Evolutionary conservation across 2,329 filamentous ascomycete species (phyloP).

Genomic region (Alternaria triticimaculans): DNA sequence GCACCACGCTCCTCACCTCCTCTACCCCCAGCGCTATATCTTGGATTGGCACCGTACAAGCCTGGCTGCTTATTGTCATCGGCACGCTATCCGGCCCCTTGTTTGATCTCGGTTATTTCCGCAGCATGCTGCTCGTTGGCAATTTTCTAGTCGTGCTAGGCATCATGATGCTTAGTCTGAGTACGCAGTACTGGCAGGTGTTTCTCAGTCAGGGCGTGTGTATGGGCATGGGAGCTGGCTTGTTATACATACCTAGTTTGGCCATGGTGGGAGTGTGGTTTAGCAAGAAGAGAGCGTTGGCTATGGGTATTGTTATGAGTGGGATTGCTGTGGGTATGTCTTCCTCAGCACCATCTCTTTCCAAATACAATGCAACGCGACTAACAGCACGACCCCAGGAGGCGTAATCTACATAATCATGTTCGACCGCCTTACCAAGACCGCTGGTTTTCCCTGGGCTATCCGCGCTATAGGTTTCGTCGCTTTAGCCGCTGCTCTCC

Average conservation of each 20-base stretch:
- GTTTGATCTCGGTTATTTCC: slow-evolving; percentile 57
- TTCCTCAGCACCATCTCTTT: neutral
- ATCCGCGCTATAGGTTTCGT: slow-evolving; percentile 47
- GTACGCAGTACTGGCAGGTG: slow-evolving; percentile 61
- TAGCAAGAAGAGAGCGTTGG: slow-evolving; percentile 39
- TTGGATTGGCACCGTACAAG: slow-evolving; percentile 56
- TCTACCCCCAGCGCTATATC: slow-evolving; percentile 49
- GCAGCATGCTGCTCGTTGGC: slow-evolving; percentile 54
- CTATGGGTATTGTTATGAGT: slow-evolving; percentile 47
- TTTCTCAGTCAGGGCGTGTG: slow-evolving; percentile 62
- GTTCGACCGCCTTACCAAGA: slow-evolving; percentile 40
- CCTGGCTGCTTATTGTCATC: slow-evolving; percentile 59
- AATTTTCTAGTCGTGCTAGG: slow-evolving; percentile 64
- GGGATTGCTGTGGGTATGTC: slow-evolving; percentile 47
- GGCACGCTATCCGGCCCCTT: slow-evolving; percentile 57
- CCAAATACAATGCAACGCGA: neutral
- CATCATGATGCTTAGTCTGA: slow-evolving; percentile 68
- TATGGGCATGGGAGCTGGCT: slow-evolving; percentile 49
- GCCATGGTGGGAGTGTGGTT: slow-evolving; percentile 49
- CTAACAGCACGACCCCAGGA: slow-evolving; percentile 29
- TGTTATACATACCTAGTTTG: slow-evolving; percentile 48
- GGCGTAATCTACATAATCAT: slow-evolving; percentile 48
- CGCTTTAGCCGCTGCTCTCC: slow-evolving; percentile 35
- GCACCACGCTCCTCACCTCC: slow-evolving; percentile 45
- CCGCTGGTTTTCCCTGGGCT: slow-evolving; percentile 44